Percentiles rank a stretch among this genome's conserved stretches.
These are phyloP conservation scores for Trypanosomatidae sp. DNA, from an alignment of 208 protist species.

Conservation along the genomic window DNA sequence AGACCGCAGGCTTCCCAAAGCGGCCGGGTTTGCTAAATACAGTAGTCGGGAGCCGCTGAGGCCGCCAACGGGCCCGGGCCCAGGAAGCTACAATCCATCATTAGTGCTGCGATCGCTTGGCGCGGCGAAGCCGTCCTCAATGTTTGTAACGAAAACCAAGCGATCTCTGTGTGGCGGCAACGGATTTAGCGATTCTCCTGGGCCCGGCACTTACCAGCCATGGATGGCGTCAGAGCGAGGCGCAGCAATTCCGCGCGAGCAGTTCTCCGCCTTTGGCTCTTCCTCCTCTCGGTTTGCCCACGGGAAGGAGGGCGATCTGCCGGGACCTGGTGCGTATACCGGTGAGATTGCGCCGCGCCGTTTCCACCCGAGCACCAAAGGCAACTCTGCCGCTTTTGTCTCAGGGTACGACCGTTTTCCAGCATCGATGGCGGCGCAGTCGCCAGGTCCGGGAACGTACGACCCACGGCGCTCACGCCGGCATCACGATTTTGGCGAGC, in stretches of 20 bases:
- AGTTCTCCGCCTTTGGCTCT: slow-evolving; percentile 69
- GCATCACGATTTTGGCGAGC: slow-evolving; percentile 40
- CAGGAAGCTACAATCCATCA: slow-evolving; percentile 64
- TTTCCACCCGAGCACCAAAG: slow-evolving; percentile 19
- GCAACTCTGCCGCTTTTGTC: slow-evolving; percentile 52
- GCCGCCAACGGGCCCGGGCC: slow-evolving; percentile 50
- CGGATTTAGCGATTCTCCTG: slow-evolving; percentile 39
- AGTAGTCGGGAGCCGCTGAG: slow-evolving; percentile 34
- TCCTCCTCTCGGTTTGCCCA: slow-evolving; percentile 46
- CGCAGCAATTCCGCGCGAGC: slow-evolving; percentile 14
- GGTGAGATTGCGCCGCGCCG: slow-evolving; percentile 73
- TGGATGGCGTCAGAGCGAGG: slow-evolving; percentile 1
- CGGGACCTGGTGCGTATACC: slow-evolving; percentile 78
- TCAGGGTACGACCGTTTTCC: slow-evolving; percentile 54
- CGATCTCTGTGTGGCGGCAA: slow-evolving; percentile 22
- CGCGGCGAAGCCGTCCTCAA: slow-evolving; percentile 70
- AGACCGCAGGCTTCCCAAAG: slow-evolving; percentile 42
- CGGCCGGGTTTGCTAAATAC: slow-evolving; percentile 60
- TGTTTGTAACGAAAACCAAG: slow-evolving; percentile 76
- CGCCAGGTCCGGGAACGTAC: slow-evolving; percentile 73
- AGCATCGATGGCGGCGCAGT: slow-evolving; percentile 6
- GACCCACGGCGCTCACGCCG: slow-evolving; percentile 27
- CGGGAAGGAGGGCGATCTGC: slow-evolving; percentile 22
- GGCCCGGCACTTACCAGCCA: slow-evolving; percentile 75
- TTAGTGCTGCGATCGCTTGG: slow-evolving; percentile 25